Conservation (phyloP, 2,329 filamentous ascomycete genomes). For the Spiromastix sp. region DNA sequence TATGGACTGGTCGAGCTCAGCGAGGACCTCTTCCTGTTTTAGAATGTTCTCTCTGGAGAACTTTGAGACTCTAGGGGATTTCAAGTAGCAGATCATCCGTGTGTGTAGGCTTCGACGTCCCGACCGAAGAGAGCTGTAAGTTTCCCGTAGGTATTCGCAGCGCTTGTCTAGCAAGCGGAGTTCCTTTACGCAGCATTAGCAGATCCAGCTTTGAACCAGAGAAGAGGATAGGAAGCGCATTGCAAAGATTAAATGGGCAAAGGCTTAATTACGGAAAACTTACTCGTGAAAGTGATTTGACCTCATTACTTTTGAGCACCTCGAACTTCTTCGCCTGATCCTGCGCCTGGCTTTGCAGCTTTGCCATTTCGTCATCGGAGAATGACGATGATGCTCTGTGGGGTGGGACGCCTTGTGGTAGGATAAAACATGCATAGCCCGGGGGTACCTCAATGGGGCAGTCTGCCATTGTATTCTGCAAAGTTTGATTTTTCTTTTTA, state of each 20-base stretch:
- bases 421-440: conserved; percentile 4
- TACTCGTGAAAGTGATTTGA: conserved; percentile 18
- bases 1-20: conserved; percentile 65
- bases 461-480: conserved; percentile 1
- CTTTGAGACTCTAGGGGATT: conserved; percentile 57
- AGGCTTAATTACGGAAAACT: conserved; percentile 4
- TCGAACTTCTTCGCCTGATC: conserved; percentile 17
- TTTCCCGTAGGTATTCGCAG: conserved; percentile 66
- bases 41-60: conserved; percentile 67
- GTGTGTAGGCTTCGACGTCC: conserved; percentile 67
- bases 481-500: conserved; percentile 7
- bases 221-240: not conserved
- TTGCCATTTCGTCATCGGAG: conserved; percentile 13
- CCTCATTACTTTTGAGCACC: conserved; percentile 17
- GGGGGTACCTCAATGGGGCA: not conserved
- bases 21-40: conserved; percentile 69
- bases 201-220: conserved; percentile 3
- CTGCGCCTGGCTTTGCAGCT: conserved; percentile 15
- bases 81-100: conserved; percentile 67
- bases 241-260: not conserved
- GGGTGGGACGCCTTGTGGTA: conserved; percentile 14
- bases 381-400: conserved; percentile 12
- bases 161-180: conserved; percentile 66
- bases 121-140: conserved; percentile 63
- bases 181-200: conserved; percentile 41